Evolutionary conservation across 2,329 filamentous ascomycete species (phyloP), one percentile per base, ranked within the genome.

Genomic region (Sphaceloma murrayae): DNA sequence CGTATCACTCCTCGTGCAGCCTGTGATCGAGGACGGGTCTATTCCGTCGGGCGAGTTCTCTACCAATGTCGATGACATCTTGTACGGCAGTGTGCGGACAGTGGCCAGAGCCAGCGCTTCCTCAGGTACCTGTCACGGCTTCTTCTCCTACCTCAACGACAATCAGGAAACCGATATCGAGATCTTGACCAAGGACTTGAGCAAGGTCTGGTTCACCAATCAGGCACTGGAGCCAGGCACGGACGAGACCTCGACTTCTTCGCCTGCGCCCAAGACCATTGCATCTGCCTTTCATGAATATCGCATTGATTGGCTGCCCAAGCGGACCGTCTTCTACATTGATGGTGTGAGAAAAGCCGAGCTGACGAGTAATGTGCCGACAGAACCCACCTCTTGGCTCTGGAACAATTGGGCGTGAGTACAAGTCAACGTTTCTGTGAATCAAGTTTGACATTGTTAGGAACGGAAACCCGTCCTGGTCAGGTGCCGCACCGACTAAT

Each of bases 131-230:
- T 87, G 83, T 58, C 77, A 75, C 22, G 82, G 82, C 4, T 86
- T 88, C 63, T 88, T 87, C 62, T 88, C 82, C 80, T 87, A 85
- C 60, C 76, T 75, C 62, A 84, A 86, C 59, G 78, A 89, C 60
- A 82, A 78, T 1, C 78, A 85, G 56, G 83, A 88, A 55, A 86
- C 88, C 53, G 83, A 88, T 58, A 78, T 88, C 62, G 84, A 88
- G 52, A 47, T 51, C 18, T 34, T 43, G 5, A 51, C 49, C 3
- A 29, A 14, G 2, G 36, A 49, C 31, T 31, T 44, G 8, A 18
- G 18, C 7, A 14, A 34, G 13, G 22, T 49, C 5, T 42, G 46
- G 31, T 84, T 87, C 55, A 61, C 65, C 14, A 68, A 67, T 26
- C 80, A 72, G 51, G 73, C 77, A 0, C 67, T 86, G 40, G 84